These are phyloP conservation scores for Aspergillus funiculosus DNA, from an alignment of 495 filamentous ascomycete genomes.

Conservation along the genomic window DNA sequence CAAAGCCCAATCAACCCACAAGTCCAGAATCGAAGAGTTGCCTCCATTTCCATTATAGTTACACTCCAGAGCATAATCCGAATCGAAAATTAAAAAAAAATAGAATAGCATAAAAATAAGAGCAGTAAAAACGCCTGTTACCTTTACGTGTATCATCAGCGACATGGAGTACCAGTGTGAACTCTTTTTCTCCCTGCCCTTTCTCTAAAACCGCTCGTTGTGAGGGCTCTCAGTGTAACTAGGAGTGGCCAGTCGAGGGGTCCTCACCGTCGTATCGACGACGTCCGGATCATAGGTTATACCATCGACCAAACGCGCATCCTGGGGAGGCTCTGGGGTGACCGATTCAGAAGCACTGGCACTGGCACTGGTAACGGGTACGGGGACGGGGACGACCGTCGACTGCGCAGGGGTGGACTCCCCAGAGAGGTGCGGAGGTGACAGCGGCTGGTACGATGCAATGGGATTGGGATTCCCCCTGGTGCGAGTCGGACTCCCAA, in stretches of 20 bases:
- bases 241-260: conserved; percentile 36
- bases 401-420: conserved; percentile 27
- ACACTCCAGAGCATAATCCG: too few relatives aligned
- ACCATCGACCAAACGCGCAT: conserved; percentile 50
- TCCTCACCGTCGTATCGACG: conserved; percentile 47
- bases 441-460: conserved; percentile 13
- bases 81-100: too few relatives aligned
- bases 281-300: conserved; percentile 51
- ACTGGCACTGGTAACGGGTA: too few relatives aligned
- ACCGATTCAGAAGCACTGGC: conserved; percentile 29
- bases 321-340: conserved; percentile 38
- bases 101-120: too few relatives aligned
- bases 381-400: conserved; percentile 27
- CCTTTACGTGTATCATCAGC: too few relatives aligned
- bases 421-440: conserved; percentile 24
- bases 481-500: conserved; percentile 32
- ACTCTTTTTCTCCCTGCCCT: background rate
- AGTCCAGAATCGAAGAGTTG: background rate
- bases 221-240: conserved; percentile 1
- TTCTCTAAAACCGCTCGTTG: background rate
- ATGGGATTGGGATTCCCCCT: conserved; percentile 25
- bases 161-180: too few relatives aligned
- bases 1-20: background rate
- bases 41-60: background rate
- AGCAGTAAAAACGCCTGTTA: too few relatives aligned